Base-by-base conservation (phyloP, 1,139 yeast genomes). In the Blastobotrys serpentis region DNA sequence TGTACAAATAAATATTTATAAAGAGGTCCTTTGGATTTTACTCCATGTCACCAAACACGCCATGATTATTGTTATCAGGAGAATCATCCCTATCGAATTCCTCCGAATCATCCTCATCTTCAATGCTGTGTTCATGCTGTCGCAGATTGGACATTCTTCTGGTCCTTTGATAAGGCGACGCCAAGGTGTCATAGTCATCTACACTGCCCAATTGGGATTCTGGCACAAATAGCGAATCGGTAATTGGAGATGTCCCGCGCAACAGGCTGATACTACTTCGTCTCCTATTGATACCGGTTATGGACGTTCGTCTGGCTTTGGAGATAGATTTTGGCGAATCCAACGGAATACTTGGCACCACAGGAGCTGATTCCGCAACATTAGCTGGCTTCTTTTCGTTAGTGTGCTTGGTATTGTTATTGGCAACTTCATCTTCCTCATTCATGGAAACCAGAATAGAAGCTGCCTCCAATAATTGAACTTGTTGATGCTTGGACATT, bases 401-500 rank as follows among this genome's bases (percentile, higher is more conserved):
- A 34, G 23, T 32, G 36, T 18, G 13, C 26, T 29, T 29, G 41
- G 26, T 22, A 13, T 44, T 54, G 13, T 45, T 52, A 11, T 44
- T 54, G 7, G 56, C 57, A 17, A 53, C 57, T 42, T 61, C 60
- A 36, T 66, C 69, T 33, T 68, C 68, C 50, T 84, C 94, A 61
- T 82, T 84, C 87, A 87, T 83, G 6, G 88, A 84, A 32, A 88
- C 90, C 51, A 87, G 72, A 42, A 87, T 86, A 50, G 90, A 82
- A 2, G 96, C 96, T 8, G 95, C 96, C 64, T 87, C 95, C 43
- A 87, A 73, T 34, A 87, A 72, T 66, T 87, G 96, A 4, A 87
- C 96, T 65, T 87, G 95, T 65, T 87, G 96, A 65, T 87, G 96
- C 65, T 87, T 87, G n/a, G 90, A 82, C 42, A 87, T 86, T 40